Base-by-base conservation (phyloP, 2,329 filamentous ascomycete species). In the Exophiala viscosa region DNA sequence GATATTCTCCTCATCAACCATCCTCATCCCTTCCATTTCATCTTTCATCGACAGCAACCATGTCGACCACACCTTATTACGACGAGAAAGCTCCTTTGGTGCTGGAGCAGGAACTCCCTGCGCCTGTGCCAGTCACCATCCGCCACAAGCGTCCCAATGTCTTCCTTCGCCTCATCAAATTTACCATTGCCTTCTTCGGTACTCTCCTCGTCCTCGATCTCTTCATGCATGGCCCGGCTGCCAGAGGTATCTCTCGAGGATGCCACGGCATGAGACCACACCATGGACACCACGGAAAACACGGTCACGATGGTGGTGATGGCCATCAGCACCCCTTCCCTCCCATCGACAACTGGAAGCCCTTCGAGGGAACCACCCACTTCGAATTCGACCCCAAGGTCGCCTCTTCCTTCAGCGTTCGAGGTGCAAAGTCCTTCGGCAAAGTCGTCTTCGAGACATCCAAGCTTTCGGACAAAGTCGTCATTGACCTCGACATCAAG, bases 281-380 rank as follows among this genome's bases (percentile, higher is more conserved):
- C 23, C 23, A 28, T 7, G 23, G 23, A 28, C 23, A 28, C 23
- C 23, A 28, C 23, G 32, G 28, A 13, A 48, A 52, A n/a, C n/a
- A n/a, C n/a, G n/a, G n/a, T n/a, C n/a, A n/a, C n/a, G n/a, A n/a
- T n/a, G n/a, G n/a, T n/a, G n/a, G n/a, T 10, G 48, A 89, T 96
- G 39, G 93, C 96, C 45, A 92, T 89, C 64, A 95, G 90, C 76
- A 93, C 97, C 66, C 85, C 91, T 59, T 79, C 81, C 46, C 87
- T 95, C 66, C 54, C 5, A 57, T 57, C 40, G 50, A 48, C 9
- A 33, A 51, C 17, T 58, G 55, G 55, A 46, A 48, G 20, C 52
- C 55, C 3, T 58, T 45, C 18, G 41, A 55, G 3, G 55, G 55
- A 33, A 52, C 45, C 36, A 58, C 55, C 9, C 52, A 58, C 34